phyloP scores from a whole-genome alignment of 1,139 yeast species.

The Debaryomyces fabryi region DNA sequence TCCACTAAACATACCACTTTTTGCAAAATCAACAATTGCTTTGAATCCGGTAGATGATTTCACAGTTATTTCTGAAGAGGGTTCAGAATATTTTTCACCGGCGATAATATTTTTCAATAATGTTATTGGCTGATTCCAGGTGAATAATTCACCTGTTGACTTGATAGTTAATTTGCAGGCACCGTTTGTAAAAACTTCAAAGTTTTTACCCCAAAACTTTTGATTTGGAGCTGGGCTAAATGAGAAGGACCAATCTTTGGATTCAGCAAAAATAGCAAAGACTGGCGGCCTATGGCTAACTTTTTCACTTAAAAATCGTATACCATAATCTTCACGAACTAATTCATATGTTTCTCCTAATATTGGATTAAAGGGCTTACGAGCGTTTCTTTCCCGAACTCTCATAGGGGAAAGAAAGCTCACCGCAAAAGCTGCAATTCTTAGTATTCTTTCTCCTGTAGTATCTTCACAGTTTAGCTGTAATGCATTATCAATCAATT shows the following conservation, averaged over 20 bases:
- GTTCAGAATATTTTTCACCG: slow-evolving; percentile 95
- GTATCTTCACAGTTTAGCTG: slow-evolving; percentile 36
- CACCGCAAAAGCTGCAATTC: slow-evolving; percentile 82
- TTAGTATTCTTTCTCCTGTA: slow-evolving; percentile 62
- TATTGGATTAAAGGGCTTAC: slow-evolving; percentile 93
- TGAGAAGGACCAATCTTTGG: slow-evolving; percentile 71
- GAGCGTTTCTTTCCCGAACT: slow-evolving; percentile 68
- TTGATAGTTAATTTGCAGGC: slow-evolving; percentile 56
- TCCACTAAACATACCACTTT: slow-evolving; percentile 79
- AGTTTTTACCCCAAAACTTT: slow-evolving; percentile 93
- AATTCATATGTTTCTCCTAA: slow-evolving; percentile 86
- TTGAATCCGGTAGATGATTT: slow-evolving; percentile 67
- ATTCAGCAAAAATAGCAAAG: slow-evolving; percentile 78
- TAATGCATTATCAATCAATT: slow-evolving; percentile 65
- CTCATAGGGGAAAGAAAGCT: slow-evolving; percentile 72
- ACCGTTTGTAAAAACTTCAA: slow-evolving; percentile 82
- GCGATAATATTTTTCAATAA: slow-evolving; percentile 85
- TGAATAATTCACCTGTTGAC: slow-evolving; percentile 67
- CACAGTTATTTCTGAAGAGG: slow-evolving; percentile 68
- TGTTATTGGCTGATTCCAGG: slow-evolving; percentile 83
- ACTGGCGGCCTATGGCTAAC: slow-evolving; percentile 82
- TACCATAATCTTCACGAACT: slow-evolving; percentile 75
- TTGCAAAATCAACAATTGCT: slow-evolving; percentile 73
- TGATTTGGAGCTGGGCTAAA: slow-evolving; percentile 82
- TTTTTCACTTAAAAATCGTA: slow-evolving; percentile 74